Evolutionary conservation across 1,284 basidiomycete species (phyloP).

Genomic region (Pascua sp.): DNA sequence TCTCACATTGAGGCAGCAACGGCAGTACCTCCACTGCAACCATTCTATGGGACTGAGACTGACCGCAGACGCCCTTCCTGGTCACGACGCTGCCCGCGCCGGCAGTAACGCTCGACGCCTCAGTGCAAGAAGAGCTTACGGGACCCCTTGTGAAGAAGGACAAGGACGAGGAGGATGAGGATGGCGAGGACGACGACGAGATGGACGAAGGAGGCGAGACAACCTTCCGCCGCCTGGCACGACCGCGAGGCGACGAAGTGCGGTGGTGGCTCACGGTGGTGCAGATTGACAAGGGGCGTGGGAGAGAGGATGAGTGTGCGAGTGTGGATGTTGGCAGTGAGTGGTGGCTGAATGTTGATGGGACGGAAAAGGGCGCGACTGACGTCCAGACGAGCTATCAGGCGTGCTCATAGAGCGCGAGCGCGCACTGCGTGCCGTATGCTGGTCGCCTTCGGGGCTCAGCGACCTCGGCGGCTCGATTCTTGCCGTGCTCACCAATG

Average conservation of each 20-base stretch:
- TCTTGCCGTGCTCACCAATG: conserved; percentile 28
- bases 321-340: conserved; percentile 16
- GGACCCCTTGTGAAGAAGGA: conserved; percentile 4
- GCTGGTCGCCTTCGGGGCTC: conserved; percentile 43
- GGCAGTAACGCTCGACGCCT: conserved; percentile 22
- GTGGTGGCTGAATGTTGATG: not conserved
- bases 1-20: no score
- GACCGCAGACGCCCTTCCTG: conserved; percentile 35
- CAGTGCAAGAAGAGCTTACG: conserved; percentile 9
- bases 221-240: conserved; percentile 8
- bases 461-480: conserved; percentile 23
- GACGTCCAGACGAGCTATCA: conserved; percentile 26
- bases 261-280: conserved; percentile 30
- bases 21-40: not conserved
- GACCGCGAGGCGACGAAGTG: conserved; percentile 32
- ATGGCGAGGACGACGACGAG: conserved; percentile 9
- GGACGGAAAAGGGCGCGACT: not conserved
- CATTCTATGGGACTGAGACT: not conserved
- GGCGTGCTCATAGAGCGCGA: conserved; percentile 27
- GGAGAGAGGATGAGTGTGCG: conserved; percentile 13
- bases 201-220: conserved; percentile 1
- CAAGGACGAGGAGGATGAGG: conserved; percentile 9
- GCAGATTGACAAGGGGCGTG: conserved; percentile 16
- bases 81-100: conserved; percentile 27
- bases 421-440: conserved; percentile 21